These are phyloP conservation scores for Bassia scoparia DNA, from an alignment of 148 eudicot genomes.

Conservation along the genomic window DNA sequence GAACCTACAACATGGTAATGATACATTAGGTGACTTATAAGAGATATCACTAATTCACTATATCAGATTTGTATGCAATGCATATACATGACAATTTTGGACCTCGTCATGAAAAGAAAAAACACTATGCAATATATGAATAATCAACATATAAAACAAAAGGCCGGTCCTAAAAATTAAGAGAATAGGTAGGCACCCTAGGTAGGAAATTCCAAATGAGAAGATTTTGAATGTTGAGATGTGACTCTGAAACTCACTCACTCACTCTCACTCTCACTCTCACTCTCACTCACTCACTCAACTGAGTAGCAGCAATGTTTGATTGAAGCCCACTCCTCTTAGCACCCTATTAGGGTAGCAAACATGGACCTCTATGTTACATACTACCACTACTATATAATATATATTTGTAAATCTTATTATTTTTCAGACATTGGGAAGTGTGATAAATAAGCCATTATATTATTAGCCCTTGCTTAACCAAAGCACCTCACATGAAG, in stretches of 20 bases:
- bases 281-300: too few relatives aligned
- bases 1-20: too few relatives aligned
- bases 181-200: conserved; percentile 5
- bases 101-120: too few relatives aligned
- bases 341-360: conserved; percentile 7
- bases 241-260: conserved; percentile 16
- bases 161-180: too few relatives aligned
- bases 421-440: not conserved
- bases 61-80: too few relatives aligned
- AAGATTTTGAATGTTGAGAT: conserved; percentile 8
- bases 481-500: conserved; percentile 7
- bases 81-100: too few relatives aligned
- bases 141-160: too few relatives aligned
- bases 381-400: not conserved
- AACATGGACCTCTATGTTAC: conserved; percentile 11
- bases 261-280: too few relatives aligned
- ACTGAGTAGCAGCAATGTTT: conserved; percentile 1
- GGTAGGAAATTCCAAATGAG: not conserved
- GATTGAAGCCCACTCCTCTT: conserved; percentile 4
- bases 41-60: too few relatives aligned
- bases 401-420: not conserved
- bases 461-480: not conserved
- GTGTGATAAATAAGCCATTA: not conserved
- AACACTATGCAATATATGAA: too few relatives aligned
- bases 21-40: too few relatives aligned